phyloP scores from a whole-genome alignment of 2,329 filamentous ascomycete genomes.

The Alternaria sp. region DNA sequence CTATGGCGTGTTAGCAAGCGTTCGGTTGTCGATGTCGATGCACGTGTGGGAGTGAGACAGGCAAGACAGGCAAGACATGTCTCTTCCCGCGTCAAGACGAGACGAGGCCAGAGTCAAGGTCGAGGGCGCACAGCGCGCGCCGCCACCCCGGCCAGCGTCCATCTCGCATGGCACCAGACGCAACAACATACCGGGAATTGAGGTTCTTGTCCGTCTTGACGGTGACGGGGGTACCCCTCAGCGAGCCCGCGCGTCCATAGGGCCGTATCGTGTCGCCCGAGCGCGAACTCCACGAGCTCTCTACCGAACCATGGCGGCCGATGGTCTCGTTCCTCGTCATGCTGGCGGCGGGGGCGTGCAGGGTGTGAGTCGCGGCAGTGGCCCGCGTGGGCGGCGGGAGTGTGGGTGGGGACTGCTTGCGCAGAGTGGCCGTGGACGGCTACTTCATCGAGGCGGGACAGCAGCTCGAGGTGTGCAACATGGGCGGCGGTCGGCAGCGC shows the following conservation, averaged over 20 bases:
- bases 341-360: slow-evolving; percentile 18
- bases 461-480: slow-evolving; percentile 27
- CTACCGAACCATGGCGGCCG: slow-evolving; percentile 69
- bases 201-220: slow-evolving; percentile 64
- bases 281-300: slow-evolving; percentile 70
- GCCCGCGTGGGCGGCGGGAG: slow-evolving; percentile 21
- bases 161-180: slow-evolving; percentile 11
- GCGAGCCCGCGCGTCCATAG: slow-evolving; percentile 42
- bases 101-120: slow-evolving; percentile 14
- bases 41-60: slow-evolving; percentile 29
- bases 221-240: slow-evolving; percentile 49
- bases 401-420: slow-evolving; percentile 37
- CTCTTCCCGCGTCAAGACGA: slow-evolving; percentile 9
- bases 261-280: slow-evolving; percentile 69
- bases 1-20: slow-evolving; percentile 43
- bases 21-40: slow-evolving; percentile 11
- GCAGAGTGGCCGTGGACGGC: slow-evolving; percentile 44
- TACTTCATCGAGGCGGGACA: slow-evolving; percentile 47
- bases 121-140: slow-evolving; percentile 28
- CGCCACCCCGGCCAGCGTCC: slow-evolving; percentile 3
- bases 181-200: slow-evolving; percentile 50
- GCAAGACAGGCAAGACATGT: slow-evolving; percentile 27
- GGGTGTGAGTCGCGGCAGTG: slow-evolving; percentile 21
- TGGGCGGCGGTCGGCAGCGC: slow-evolving; percentile 19
- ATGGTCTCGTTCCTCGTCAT: slow-evolving; percentile 72